These are phyloP conservation scores for Forsythia suspensa DNA, from an alignment of 257 asterid species.

Conservation along the genomic window DNA sequence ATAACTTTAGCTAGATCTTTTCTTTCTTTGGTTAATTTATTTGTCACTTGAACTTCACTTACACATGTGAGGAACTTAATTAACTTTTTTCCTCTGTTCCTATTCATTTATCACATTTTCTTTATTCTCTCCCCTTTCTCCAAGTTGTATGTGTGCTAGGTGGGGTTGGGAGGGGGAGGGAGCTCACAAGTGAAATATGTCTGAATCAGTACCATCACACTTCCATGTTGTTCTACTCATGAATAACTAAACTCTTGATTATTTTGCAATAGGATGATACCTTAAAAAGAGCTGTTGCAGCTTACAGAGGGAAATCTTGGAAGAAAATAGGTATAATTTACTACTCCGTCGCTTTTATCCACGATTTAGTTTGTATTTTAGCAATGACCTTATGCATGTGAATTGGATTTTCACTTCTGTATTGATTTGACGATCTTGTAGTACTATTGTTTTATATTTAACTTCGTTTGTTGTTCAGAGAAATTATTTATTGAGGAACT, in stretches of 20 bases:
- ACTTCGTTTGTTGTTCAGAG: background rate
- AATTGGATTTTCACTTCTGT: slow-evolving; percentile 11
- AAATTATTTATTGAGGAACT: background rate
- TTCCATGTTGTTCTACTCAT: slow-evolving; percentile 2
- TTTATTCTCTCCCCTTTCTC: background rate
- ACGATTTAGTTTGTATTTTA: background rate
- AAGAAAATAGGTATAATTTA: slow-evolving; percentile 85
- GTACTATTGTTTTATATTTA: background rate
- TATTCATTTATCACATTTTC: background rate
- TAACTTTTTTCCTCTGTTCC: background rate
- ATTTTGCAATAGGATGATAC: slow-evolving; percentile 70
- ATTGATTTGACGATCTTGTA: slow-evolving; percentile 17
- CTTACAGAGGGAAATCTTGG: slow-evolving; percentile 90
- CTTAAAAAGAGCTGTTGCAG: slow-evolving; percentile 72
- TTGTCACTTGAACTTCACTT: background rate
- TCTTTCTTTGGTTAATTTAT: slow-evolving; percentile 8
- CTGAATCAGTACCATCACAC: background rate
- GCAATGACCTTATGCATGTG: slow-evolving; percentile 7
- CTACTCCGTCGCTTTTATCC: slow-evolving; percentile 18
- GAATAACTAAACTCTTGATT: background rate
- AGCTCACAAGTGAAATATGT: background rate
- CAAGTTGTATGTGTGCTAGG: background rate
- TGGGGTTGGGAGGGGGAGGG: background rate
- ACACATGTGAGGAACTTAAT: background rate
- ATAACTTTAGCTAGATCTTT: background rate